Percentiles rank a stretch among this genome's conserved stretches.
Evolutionary conservation across 2,329 filamentous ascomycete genomes (phyloP).

Genomic region (Niveomyces coronatus): DNA sequence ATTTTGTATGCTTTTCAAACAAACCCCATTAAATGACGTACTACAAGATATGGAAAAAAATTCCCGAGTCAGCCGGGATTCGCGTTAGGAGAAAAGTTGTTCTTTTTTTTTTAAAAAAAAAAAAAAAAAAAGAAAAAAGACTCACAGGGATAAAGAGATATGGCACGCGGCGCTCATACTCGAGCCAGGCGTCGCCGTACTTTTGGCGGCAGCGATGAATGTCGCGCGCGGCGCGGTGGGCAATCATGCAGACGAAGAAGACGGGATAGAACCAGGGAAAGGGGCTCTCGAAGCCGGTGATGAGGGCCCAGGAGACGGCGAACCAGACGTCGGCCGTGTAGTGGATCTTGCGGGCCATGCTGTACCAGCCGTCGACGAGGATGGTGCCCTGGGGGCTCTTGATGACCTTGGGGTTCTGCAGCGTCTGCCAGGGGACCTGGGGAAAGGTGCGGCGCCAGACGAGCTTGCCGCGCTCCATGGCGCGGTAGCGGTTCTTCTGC

Average conservation of each 20-base stretch:
- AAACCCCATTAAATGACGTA: slow-evolving; percentile 28
- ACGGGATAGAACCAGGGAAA: slow-evolving; percentile 88
- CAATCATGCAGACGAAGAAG: slow-evolving; percentile 76
- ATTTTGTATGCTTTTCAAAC: background rate
- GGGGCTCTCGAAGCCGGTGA: slow-evolving; percentile 50
- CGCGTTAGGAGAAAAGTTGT: background rate
- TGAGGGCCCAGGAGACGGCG: slow-evolving; percentile 38
- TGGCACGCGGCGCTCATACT: slow-evolving; percentile 70
- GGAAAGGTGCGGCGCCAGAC: slow-evolving; percentile 73
- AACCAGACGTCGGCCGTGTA: slow-evolving; percentile 41
- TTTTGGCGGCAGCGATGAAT: slow-evolving; percentile 67
- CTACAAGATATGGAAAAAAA: slow-evolving; percentile 18
- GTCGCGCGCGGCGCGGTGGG: slow-evolving; percentile 67
- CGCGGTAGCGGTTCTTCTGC: slow-evolving; percentile 88
- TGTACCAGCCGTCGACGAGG: slow-evolving; percentile 79
- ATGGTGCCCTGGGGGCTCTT: slow-evolving; percentile 62
- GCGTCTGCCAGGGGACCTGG: slow-evolving; percentile 78
- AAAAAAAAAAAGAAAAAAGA: slow-evolving; percentile 5
- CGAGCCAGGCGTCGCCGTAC: slow-evolving; percentile 72
- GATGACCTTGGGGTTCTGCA: slow-evolving; percentile 32
- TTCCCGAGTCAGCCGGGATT: background rate
- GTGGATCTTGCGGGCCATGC: slow-evolving; percentile 54
- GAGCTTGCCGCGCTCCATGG: slow-evolving; percentile 62
- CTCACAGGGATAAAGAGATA: slow-evolving; percentile 71
- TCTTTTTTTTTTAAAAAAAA: no score